A percentile compares a stretch with the other conserved stretches of the same genome.
These are phyloP conservation scores for Arxiozyma telluris DNA, from an alignment of 1,139 yeast genomes.

Conservation along the genomic window DNA sequence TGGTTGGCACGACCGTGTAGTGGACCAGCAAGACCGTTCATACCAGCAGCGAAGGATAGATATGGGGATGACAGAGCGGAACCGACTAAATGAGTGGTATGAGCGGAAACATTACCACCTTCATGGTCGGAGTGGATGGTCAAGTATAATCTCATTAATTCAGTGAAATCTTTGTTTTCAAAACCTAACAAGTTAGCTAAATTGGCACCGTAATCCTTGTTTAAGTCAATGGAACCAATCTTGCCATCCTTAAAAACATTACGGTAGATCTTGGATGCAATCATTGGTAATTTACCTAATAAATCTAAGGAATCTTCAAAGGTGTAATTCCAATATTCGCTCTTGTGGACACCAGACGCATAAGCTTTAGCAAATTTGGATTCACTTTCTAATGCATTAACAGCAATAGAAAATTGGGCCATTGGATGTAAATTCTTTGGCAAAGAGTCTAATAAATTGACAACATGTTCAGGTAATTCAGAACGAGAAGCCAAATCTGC, in stretches of 20 bases:
- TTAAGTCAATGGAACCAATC: conserved; percentile 55
- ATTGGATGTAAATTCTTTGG: conserved; percentile 56
- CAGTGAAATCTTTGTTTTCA: conserved; percentile 34
- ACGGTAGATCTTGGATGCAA: conserved; percentile 60
- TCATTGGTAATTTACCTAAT: conserved; percentile 57
- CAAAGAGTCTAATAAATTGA: conserved; percentile 43
- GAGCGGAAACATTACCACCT: conserved; percentile 41
- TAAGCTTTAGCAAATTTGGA: conserved; percentile 61
- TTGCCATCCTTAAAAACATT: conserved; percentile 49
- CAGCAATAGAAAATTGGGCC: conserved; percentile 64
- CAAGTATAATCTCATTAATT: conserved; percentile 36
- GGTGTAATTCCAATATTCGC: conserved; percentile 60
- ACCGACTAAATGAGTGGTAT: conserved; percentile 38
- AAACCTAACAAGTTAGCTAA: conserved; percentile 77
- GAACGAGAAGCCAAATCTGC: conserved; percentile 52
- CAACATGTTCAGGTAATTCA: conserved; percentile 47
- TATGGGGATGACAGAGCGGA: conserved; percentile 37
- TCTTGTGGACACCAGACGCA: conserved; percentile 57
- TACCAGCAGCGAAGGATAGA: conserved; percentile 36
- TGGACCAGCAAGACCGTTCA: conserved; percentile 40
- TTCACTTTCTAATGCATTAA: conserved; percentile 51
- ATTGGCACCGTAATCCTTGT: conserved; percentile 87
- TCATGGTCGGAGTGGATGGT: conserved; percentile 41
- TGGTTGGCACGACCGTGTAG: conserved; percentile 40
- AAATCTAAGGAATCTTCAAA: conserved; percentile 58